Percentiles rank a stretch among this genome's conserved stretches.
phyloP scores from a whole-genome alignment of 768 basidiomycete species.

The Amanita rimosa region DNA sequence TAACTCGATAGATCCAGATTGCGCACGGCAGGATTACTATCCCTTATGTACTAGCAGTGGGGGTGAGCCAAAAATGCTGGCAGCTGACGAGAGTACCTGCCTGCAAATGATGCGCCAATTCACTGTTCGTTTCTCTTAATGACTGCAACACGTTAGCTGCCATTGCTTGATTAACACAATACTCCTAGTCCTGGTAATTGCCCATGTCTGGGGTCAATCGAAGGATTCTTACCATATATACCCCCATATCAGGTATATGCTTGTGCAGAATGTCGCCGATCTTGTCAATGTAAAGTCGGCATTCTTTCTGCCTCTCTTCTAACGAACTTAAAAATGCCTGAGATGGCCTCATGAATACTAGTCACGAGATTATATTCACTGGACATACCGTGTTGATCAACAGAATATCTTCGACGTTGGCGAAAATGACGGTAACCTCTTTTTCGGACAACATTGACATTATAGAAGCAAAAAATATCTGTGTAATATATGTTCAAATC shows the following conservation, averaged over 20 bases:
- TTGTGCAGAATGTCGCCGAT: conserved; percentile 77
- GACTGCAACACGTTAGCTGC: conserved; percentile 72
- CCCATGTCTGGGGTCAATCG: neutral
- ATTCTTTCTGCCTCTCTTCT: conserved; percentile 86
- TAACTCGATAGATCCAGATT: conserved; percentile 88
- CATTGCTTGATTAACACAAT: conserved; percentile 80
- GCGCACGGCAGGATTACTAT: conserved; percentile 58
- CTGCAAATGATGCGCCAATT: conserved; percentile 55
- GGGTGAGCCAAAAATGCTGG: neutral
- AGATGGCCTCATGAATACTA: neutral
- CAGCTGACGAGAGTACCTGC: conserved; percentile 24
- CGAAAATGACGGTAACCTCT: conserved; percentile 76
- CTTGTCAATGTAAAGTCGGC: conserved; percentile 80
- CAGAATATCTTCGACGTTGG: conserved; percentile 88
- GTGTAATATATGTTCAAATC: conserved; percentile 2
- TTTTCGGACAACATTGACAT: conserved; percentile 61
- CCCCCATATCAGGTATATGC: conserved; percentile 66
- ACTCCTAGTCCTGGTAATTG: conserved; percentile 38
- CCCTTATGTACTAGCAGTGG: conserved; percentile 49
- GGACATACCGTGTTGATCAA: conserved; percentile 73
- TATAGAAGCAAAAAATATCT: conserved; percentile 84
- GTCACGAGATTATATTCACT: neutral
- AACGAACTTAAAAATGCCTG: conserved; percentile 79
- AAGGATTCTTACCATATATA: conserved; percentile 55
- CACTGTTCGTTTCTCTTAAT: conserved; percentile 54